Conservation (phyloP, 2,329 filamentous ascomycete genomes). For the Penicillium vulpinum region DNA sequence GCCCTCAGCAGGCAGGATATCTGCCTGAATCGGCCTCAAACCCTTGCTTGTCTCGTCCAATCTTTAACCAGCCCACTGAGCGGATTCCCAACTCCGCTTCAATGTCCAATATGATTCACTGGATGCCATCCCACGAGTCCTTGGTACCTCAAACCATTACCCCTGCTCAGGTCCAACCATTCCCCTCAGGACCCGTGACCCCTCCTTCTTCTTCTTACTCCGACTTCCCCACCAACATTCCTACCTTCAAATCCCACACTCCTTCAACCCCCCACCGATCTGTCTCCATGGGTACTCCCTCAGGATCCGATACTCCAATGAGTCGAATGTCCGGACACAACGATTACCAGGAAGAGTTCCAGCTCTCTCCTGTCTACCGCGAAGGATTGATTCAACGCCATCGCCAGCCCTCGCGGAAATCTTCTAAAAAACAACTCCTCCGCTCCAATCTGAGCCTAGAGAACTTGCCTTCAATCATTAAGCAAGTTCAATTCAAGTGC, state of each 20-base stretch:
- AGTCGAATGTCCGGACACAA: constrained; percentile 37
- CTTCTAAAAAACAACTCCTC: constrained; percentile 35
- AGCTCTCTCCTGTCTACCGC: constrained; percentile 35
- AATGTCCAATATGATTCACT: constrained; percentile 40
- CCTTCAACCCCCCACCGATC: constrained; percentile 40
- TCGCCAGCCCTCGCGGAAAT: constrained; percentile 37
- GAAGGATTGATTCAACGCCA: constrained; percentile 34
- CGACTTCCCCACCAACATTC: constrained; percentile 37
- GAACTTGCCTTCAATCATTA: constrained; percentile 41
- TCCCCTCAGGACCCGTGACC: constrained; percentile 34
- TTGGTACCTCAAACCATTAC: constrained; percentile 40
- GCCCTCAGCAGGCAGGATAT: constrained; percentile 33
- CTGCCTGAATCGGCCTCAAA: constrained; percentile 42
- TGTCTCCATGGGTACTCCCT: constrained; percentile 36
- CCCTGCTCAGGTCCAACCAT: constrained; percentile 33
- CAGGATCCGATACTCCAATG: constrained; percentile 38
- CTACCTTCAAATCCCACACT: constrained; percentile 38
- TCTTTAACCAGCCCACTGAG: constrained; percentile 38
- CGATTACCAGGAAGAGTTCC: constrained; percentile 40
- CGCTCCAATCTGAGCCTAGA: constrained; percentile 36
- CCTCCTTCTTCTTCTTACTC: constrained; percentile 41
- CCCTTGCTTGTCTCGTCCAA: constrained; percentile 41
- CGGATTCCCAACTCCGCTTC: constrained; percentile 37
- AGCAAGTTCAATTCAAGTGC: constrained; percentile 46
- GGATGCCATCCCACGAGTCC: constrained; percentile 37